Percentiles rank a stretch among this genome's conserved stretches.
phyloP scores from a whole-genome alignment of 495 filamentous ascomycete species.

The Immersiella caudata region DNA sequence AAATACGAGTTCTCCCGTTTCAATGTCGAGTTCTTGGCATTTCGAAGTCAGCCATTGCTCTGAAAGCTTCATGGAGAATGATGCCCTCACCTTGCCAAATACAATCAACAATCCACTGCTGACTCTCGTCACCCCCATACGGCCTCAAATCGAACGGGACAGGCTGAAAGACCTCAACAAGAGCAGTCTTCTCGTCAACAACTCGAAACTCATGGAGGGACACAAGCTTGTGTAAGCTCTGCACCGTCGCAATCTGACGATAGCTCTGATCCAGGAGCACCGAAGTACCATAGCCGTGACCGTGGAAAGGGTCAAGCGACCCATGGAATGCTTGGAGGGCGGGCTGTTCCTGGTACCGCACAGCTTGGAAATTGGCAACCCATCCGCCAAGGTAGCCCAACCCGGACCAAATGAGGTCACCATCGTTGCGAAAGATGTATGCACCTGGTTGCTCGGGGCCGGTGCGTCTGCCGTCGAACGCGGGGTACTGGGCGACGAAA shows the following conservation, averaged over 20 bases:
- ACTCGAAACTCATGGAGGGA: conserved; percentile 21
- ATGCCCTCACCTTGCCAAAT: conserved; percentile 31
- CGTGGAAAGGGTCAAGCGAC: conserved; percentile 49
- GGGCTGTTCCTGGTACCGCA: conserved; percentile 47
- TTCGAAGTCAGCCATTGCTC: conserved; percentile 29
- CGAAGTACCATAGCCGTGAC: conserved; percentile 47
- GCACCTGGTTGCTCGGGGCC: conserved; percentile 52
- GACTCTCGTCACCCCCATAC: conserved; percentile 1
- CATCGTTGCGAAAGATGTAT: conserved; percentile 53
- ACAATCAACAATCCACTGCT: conserved; percentile 11
- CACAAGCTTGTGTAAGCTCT: conserved; percentile 28
- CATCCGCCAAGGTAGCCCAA: conserved; percentile 51
- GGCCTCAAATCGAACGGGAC: conserved; percentile 6
- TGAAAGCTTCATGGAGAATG: background rate
- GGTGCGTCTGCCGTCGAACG: conserved; percentile 38
- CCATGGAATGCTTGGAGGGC: conserved; percentile 51
- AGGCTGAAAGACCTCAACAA: conserved; percentile 15
- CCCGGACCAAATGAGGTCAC: conserved; percentile 56
- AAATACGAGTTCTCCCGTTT: conserved; percentile 53
- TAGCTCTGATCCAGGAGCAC: conserved; percentile 32
- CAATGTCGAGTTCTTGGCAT: conserved; percentile 57
- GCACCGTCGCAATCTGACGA: conserved; percentile 42
- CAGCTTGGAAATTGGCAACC: conserved; percentile 41
- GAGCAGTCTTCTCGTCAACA: conserved; percentile 18
- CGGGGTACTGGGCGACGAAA: conserved; percentile 51